Evolutionary conservation across 106 monocot genomes (phyloP), one percentile per base, ranked within the genome.

Genomic region (Phalaenopsis aphrodite): DNA sequence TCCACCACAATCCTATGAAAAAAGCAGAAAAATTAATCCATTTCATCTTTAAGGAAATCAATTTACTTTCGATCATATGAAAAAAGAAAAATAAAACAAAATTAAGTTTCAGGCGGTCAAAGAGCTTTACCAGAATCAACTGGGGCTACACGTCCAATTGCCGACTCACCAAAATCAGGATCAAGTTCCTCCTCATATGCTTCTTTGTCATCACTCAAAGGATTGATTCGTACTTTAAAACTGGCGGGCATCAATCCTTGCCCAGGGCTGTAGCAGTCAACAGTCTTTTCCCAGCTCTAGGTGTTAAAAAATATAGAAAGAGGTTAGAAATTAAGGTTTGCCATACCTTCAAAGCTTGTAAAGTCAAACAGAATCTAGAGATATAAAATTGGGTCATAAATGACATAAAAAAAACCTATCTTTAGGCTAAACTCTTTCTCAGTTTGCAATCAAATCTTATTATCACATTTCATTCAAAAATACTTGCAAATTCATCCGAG

Each of bases 191-290:
- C 52, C 52, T 95, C 95, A 82, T 79, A 88, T 43, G 86, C 85
- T 65, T 85, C 87, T 81, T 86, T 84, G 69, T 72, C 85, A 78
- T 85, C 93, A 85, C 88, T 91, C 55, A 91, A 72, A 75, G 93
- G 91, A 15, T 89, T 85, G 38, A 85, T 85, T 81, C 89, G 83
- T 45, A 95, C 91, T 78, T 95, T 95, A 79, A 95, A 95, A 77
- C 95, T 95, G 74, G 95, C 91, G 4, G 95, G 95, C 95, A 95
- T 95, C 85, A 95, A 84, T 2, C 95, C 95, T 79, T 95, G 95
- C 36, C 95, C 95, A 47, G 95, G 95, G 85, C 95, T 95, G 78
- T 95, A 93, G 81, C 95, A 95, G 85, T 95, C 95, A 41, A 95
- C 93, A 57, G 95, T 95, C 73, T 95, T 95, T 79, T 95, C 95